phyloP scores from a whole-genome alignment of 768 basidiomycete genomes.

The Chiua virens region DNA sequence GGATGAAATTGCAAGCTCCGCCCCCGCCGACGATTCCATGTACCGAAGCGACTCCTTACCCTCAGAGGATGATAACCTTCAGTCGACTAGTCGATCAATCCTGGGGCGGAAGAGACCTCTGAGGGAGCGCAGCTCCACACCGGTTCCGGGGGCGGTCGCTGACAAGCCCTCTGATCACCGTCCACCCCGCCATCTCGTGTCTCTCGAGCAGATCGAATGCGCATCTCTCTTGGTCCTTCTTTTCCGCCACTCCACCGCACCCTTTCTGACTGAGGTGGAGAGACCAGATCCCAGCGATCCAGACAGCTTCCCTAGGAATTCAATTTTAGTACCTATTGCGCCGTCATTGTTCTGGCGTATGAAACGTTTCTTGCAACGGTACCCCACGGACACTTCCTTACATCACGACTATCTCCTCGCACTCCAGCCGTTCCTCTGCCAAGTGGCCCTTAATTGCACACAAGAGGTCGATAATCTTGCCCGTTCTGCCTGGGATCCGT shows the following conservation, averaged over 20 bases:
- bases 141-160: constrained; percentile 12
- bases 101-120: constrained; percentile 26
- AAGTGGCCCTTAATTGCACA: constrained; percentile 76
- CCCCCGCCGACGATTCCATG: constrained; percentile 26
- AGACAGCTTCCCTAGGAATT: constrained; percentile 34
- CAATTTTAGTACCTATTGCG: constrained; percentile 18
- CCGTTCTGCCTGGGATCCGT: constrained; percentile 53
- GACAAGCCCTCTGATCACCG: constrained; percentile 24
- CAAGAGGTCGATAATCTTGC: constrained; percentile 62
- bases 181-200: constrained; percentile 34
- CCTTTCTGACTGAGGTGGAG: constrained; percentile 46
- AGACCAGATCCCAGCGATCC: constrained; percentile 21
- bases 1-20: constrained; percentile 19
- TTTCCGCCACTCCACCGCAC: constrained; percentile 57
- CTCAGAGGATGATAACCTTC: constrained; percentile 33
- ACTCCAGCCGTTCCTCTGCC: constrained; percentile 66
- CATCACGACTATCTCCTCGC: constrained; percentile 73
- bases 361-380: constrained; percentile 60
- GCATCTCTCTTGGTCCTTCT: constrained; percentile 61
- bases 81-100: constrained; percentile 20
- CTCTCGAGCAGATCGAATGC: constrained; percentile 69
- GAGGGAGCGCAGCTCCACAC: constrained; percentile 22
- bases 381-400: constrained; percentile 73
- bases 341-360: constrained; percentile 60
- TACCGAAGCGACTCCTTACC: constrained; percentile 34